A percentile compares a stretch with the other conserved stretches of the same genome.
phyloP scores from a whole-genome alignment of 352 stramenopile genomes.

The Phytophthora cactorum region DNA sequence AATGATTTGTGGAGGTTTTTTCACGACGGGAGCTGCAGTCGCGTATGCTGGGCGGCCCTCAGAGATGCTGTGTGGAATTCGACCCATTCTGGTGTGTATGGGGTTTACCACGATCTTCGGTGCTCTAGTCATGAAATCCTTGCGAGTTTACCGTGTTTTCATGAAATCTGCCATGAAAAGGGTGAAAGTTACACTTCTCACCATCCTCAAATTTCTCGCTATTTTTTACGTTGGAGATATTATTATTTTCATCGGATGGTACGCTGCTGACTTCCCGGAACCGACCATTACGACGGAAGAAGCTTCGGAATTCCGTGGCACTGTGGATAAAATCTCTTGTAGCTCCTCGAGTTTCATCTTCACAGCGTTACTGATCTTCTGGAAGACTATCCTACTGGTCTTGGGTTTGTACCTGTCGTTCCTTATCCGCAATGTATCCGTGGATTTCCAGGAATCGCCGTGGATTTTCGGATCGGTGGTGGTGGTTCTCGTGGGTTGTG shows the following conservation, averaged over 20 bases:
- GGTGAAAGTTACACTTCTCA: slow-evolving; percentile 38
- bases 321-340: slow-evolving; percentile 38
- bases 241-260: slow-evolving; percentile 48
- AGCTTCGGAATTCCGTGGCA: slow-evolving; percentile 32
- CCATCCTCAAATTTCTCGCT: slow-evolving; percentile 49
- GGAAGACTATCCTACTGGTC: slow-evolving; percentile 58
- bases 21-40: slow-evolving; percentile 38
- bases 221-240: slow-evolving; percentile 45
- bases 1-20: slow-evolving; percentile 48
- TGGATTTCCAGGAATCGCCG: slow-evolving; percentile 70
- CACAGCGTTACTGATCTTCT: slow-evolving; percentile 57
- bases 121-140: slow-evolving; percentile 51
- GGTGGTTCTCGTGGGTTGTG: slow-evolving; percentile 53
- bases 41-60: slow-evolving; percentile 42
- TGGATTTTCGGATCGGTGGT: slow-evolving; percentile 64
- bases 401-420: slow-evolving; percentile 57
- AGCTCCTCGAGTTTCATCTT: slow-evolving; percentile 61
- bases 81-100: slow-evolving; percentile 41
- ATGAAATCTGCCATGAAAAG: slow-evolving; percentile 50
- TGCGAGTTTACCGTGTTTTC: slow-evolving; percentile 69
- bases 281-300: slow-evolving; percentile 28
- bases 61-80: slow-evolving; percentile 33
- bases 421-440: slow-evolving; percentile 67
- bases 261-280: slow-evolving; percentile 40
- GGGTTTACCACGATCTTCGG: slow-evolving; percentile 59